Conservation (phyloP, 31 red algal genomes). For the Pterothamnion heteromorphum region DNA sequence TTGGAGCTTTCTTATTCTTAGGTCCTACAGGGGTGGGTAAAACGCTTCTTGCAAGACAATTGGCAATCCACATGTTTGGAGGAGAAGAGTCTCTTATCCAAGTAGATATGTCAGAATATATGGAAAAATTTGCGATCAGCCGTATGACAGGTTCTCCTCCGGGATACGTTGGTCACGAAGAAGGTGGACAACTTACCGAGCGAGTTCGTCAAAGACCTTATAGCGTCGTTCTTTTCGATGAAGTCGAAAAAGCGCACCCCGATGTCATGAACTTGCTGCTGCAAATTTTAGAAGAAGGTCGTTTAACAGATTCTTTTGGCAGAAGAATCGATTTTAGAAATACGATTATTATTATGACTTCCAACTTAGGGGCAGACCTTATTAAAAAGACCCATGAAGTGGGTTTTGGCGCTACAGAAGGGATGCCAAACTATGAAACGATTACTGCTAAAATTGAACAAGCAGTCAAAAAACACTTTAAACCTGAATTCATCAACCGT, state of each 20-base stretch:
- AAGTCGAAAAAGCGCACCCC: conserved; percentile 84
- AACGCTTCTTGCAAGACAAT: conserved; percentile 59
- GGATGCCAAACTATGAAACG: conserved; percentile 7
- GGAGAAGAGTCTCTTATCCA: conserved; percentile 49
- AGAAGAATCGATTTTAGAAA: conserved; percentile 73
- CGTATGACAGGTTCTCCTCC: conserved; percentile 76
- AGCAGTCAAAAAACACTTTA: conserved; percentile 54
- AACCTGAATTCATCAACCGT: conserved; percentile 73
- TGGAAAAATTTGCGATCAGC: conserved; percentile 68
- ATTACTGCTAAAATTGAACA: conserved; percentile 52
- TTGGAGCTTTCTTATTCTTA: conserved; percentile 77
- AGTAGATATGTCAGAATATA: conserved; percentile 81
- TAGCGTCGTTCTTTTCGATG: conserved; percentile 73
- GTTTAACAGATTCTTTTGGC: conserved; percentile 72
- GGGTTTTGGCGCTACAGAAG: conserved; percentile 18
- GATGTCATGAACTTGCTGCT: conserved; percentile 60
- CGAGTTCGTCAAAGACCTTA: conserved; percentile 69
- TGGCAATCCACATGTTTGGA: conserved; percentile 68
- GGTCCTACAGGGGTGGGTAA: conserved; percentile 86
- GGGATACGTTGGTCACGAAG: conserved; percentile 83
- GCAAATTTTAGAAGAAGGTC: conserved; percentile 76
- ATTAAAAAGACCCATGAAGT: conserved; percentile 36
- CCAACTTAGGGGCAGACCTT: conserved; percentile 59
- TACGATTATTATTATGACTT: conserved; percentile 81
- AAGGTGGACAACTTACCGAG: conserved; percentile 83